Evolutionary conservation across 495 filamentous ascomycete species (phyloP).

Genomic region (Tuber microsphaerosporum): DNA sequence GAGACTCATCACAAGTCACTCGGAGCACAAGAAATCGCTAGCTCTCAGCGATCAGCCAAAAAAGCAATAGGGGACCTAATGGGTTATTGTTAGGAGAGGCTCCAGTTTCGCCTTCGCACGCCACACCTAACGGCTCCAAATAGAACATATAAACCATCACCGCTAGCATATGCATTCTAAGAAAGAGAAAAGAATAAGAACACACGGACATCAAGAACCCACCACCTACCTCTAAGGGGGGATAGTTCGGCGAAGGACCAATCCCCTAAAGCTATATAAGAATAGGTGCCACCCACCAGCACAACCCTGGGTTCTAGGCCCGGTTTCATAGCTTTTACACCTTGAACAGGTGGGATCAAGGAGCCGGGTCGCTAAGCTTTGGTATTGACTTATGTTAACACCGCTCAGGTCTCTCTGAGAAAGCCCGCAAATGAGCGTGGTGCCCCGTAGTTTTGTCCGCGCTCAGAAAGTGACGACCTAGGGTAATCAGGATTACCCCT

Average conservation of each 20-base stretch:
- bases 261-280: slow-evolving; percentile 23
- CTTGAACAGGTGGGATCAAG: too few species aligned
- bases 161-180: not conserved
- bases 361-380: too few species aligned
- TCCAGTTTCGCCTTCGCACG: not conserved
- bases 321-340: too few species aligned
- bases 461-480: too few species aligned
- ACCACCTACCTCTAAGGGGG: slow-evolving; percentile 6
- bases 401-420: too few species aligned
- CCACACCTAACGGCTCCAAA: slow-evolving; percentile 12
- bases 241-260: slow-evolving; percentile 14
- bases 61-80: not conserved
- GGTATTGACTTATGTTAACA: too few species aligned
- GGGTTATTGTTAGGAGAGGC: not conserved
- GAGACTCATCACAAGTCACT: not conserved
- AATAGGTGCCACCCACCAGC: not conserved
- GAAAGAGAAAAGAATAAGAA: not conserved
- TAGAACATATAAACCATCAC: not conserved
- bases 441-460: too few species aligned
- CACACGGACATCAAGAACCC: not conserved
- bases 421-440: too few species aligned
- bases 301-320: not conserved
- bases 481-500: too few species aligned
- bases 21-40: not conserved
- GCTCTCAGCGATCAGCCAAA: not conserved